Evolutionary conservation across 805 yeast species (phyloP), one percentile per base, ranked within the genome.

Genomic region (Peterozyma xylosa): DNA sequence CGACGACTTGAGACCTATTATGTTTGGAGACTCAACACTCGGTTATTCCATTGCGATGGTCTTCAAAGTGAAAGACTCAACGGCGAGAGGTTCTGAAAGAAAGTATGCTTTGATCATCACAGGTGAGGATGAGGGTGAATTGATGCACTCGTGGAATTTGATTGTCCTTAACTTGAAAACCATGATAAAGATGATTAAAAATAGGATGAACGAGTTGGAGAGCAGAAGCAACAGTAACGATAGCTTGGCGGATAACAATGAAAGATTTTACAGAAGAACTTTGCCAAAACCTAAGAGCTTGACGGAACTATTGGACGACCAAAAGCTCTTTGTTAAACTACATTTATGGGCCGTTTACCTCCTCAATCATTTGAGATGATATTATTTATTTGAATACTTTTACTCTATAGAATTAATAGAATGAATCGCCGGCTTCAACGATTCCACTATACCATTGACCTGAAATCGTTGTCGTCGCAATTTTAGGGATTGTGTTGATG

Each of bases 41-140:
- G 90, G 90, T 0, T 73, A 74, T 49, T 77, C 86, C 29, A 58
- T 83, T 7, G 70, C 75, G 11, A 66, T 75, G 45, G 71, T 80
- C 3, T 82, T 84, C 64, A 81, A 81, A 55, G 58, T 82, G 30
- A 66, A 68, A 35, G 91, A 84, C 57, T 61, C 69, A 11, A 75
- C 77, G 39, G 89, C 91, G 0, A 66, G 91, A 45, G 91, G 91
- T 2, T 76, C 83, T 1, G 89, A 84, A 56, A 64, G 91, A 46
- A 72, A 84, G 42, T 84, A 82, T 51, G 68, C 82, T 1, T 57
- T 81, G 15, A 68, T 82, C 45, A 76, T 82, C 11, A 70, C 80
- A 1, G 64, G 75, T 10, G 84, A 80, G 51, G 63, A 70, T 16
- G 86, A 76, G 47, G 53, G 63, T n/a, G 69, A 62, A 13, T 56